Conservation (phyloP, 129 eudicot genomes). For the Apium graveolens region DNA sequence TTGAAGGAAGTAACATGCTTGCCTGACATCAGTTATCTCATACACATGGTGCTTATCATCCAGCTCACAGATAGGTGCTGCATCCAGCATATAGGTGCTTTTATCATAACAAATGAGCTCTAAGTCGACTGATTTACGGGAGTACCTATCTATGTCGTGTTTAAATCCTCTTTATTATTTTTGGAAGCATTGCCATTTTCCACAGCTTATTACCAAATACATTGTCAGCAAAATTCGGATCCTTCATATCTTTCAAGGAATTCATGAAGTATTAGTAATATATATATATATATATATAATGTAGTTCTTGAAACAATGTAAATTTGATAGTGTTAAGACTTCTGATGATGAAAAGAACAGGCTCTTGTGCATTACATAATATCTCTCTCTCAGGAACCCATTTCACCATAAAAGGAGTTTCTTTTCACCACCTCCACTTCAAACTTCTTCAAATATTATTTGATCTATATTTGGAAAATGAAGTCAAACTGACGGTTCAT, state of each 20-base stretch:
- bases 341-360: no score
- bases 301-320: no score
- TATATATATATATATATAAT: no score
- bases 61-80: background rate
- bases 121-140: background rate
- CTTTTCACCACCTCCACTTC: no score
- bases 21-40: background rate
- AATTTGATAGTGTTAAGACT: no score
- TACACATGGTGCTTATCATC: background rate
- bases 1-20: no score
- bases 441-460: no score
- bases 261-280: no score
- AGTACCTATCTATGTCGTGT: background rate
- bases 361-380: no score
- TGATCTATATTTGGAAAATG: no score
- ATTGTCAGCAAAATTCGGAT: conserved; percentile 5
- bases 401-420: no score
- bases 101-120: background rate
- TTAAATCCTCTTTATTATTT: background rate
- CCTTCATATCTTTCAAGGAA: conserved; percentile 10
- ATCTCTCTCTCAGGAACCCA: no score
- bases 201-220: conserved; percentile 5
- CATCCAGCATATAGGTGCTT: background rate
- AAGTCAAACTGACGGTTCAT: conserved; percentile 1
- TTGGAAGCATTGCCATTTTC: background rate